These are phyloP conservation scores for Solanum chaucha DNA, from an alignment of 257 asterid species.

Conservation along the genomic window DNA sequence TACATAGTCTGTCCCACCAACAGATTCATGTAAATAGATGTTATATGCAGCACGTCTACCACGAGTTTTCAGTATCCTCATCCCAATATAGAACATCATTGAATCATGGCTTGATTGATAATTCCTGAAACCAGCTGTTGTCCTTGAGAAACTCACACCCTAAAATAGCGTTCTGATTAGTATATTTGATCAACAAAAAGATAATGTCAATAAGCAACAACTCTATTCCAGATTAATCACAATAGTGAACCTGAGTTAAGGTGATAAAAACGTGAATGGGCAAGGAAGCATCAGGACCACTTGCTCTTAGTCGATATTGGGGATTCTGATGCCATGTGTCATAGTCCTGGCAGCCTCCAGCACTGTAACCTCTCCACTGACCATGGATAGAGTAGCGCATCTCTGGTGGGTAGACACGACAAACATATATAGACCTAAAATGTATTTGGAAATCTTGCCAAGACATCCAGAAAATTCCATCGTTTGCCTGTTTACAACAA, in stretches of 20 bases:
- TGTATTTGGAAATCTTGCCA: conserved; percentile 99
- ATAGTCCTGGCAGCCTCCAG: conserved; percentile 99
- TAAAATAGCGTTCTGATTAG: conserved; percentile 10
- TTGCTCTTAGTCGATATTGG: conserved; percentile 81
- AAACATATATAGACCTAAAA: conserved; percentile 90
- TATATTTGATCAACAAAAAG: background rate
- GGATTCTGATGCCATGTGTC: conserved; percentile 99
- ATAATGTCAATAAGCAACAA: background rate
- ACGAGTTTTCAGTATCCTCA: conserved; percentile 95
- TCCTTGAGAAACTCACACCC: conserved; percentile 99
- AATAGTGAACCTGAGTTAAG: conserved; percentile 67
- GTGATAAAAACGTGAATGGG: conserved; percentile 96
- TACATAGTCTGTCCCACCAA: conserved; percentile 97
- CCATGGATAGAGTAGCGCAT: conserved; percentile 94
- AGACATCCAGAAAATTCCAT: conserved; percentile 99
- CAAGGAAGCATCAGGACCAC: conserved; percentile 78
- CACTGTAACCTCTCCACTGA: conserved; percentile 96
- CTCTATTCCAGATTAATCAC: background rate
- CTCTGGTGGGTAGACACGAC: conserved; percentile 98
- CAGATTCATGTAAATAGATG: conserved; percentile 93
- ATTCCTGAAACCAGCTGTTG: conserved; percentile 89
- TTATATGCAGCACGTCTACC: conserved; percentile 96
- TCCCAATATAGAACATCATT: conserved; percentile 94
- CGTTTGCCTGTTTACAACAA: conserved; percentile 54
- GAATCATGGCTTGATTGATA: conserved; percentile 94